A percentile compares a stretch with the other conserved stretches of the same genome.
Conservation (phyloP, 441 rosid genomes). For the Erodium texanum region DNA sequence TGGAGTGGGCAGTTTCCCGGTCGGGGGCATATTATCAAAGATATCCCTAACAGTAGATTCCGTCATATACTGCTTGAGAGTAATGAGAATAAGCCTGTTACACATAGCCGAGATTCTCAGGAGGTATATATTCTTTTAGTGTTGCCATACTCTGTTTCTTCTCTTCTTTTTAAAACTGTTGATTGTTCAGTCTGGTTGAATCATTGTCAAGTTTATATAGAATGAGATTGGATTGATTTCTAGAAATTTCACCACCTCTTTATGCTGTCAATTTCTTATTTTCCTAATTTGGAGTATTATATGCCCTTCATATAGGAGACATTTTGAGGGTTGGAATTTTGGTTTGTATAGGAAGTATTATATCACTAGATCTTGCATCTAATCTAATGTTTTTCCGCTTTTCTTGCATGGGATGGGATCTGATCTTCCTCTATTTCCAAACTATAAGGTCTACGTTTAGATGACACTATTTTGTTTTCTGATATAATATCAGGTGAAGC, state of each 20-base stretch:
- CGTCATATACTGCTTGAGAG: constrained; percentile 82
- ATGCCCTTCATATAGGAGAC: neutral
- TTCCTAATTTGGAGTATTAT: neutral
- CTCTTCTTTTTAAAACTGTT: neutral
- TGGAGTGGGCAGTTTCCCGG: constrained; percentile 93
- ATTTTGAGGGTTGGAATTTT: neutral
- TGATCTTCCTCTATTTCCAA: neutral
- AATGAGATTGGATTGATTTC: neutral
- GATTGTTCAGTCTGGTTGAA: neutral
- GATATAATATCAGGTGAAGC: constrained; percentile 47
- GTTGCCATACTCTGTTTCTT: neutral
- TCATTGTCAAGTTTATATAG: neutral
- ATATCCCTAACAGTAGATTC: constrained; percentile 79
- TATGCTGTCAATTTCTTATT: neutral
- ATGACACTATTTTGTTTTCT: constrained; percentile 11
- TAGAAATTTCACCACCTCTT: neutral
- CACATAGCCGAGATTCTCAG: constrained; percentile 92
- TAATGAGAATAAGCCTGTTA: constrained; percentile 91
- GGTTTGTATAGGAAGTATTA: neutral
- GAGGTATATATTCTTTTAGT: constrained; percentile 37
- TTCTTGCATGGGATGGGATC: neutral
- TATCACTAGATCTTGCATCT: neutral
- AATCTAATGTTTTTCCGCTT: neutral
- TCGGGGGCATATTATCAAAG: constrained; percentile 87
- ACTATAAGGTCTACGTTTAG: neutral